Conservation (phyloP, 768 basidiomycete species). For the Lentinula sp. region DNA sequence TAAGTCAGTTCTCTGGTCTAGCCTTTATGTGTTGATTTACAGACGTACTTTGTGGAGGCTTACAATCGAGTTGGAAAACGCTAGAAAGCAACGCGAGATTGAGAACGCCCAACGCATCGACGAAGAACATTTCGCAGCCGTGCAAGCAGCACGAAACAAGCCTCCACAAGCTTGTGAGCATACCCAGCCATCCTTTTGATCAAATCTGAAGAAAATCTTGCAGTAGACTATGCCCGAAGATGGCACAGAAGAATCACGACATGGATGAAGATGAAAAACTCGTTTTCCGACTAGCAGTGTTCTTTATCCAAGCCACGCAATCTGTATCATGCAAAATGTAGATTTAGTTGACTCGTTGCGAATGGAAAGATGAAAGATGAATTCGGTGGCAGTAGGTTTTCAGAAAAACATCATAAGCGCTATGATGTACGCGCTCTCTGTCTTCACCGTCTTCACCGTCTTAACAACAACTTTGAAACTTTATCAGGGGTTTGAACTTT, state of each 20-base stretch:
- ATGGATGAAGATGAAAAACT: neutral
- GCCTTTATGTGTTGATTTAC: neutral
- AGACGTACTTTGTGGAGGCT: neutral
- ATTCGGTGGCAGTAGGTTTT: too few species aligned
- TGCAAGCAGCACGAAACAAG: neutral
- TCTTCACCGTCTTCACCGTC: too few species aligned
- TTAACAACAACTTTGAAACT: too few species aligned
- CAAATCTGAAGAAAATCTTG: neutral
- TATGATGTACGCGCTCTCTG: too few species aligned
- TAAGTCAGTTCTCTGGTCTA: neutral
- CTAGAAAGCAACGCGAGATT: neutral
- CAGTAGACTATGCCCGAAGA: neutral
- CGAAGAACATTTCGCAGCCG: neutral
- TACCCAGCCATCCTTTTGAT: neutral
- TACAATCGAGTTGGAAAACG: neutral
- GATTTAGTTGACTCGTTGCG: too few species aligned
- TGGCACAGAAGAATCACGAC: neutral
- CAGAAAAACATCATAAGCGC: too few species aligned
- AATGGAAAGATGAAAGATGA: too few species aligned
- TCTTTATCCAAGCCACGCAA: too few species aligned
- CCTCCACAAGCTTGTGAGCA: neutral
- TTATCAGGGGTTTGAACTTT: too few species aligned
- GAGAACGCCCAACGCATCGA: neutral
- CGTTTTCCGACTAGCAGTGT: neutral
- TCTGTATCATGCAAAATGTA: too few species aligned